These are phyloP conservation scores for Cladophialophora chaetospira DNA, from an alignment of 2,329 filamentous ascomycete species.

Conservation along the genomic window DNA sequence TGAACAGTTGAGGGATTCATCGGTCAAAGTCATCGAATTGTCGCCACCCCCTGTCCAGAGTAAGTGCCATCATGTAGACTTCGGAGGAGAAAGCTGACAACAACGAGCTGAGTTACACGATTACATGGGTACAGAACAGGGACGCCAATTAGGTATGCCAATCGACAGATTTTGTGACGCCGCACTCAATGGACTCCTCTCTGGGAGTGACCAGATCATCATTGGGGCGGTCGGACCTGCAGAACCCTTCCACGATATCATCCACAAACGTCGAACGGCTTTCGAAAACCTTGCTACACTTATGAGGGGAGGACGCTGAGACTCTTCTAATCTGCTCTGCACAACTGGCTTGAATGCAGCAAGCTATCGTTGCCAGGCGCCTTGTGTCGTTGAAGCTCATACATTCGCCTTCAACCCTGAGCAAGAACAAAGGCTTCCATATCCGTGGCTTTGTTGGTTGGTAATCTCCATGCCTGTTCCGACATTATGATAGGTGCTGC, in stretches of 20 bases:
- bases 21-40: conserved; percentile 52
- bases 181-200: conserved; percentile 47
- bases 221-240: conserved; percentile 35
- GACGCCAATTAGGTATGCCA: conserved; percentile 53
- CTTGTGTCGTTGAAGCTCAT: no score
- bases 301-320: conserved; percentile 1
- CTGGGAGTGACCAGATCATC: conserved; percentile 48
- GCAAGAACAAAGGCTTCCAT: no score
- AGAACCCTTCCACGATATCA: conserved; percentile 39
- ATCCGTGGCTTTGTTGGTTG: no score
- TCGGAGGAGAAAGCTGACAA: neutral
- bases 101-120: conserved; percentile 54
- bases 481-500: no score
- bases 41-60: conserved; percentile 48
- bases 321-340: no score
- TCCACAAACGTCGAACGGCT: conserved; percentile 35
- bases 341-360: no score
- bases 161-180: conserved; percentile 49
- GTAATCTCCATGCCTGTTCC: no score
- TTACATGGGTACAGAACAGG: conserved; percentile 47
- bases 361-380: no score
- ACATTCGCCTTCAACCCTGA: no score
- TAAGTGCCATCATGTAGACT: conserved; percentile 24
- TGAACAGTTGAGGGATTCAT: conserved; percentile 43
- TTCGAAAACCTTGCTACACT: conserved; percentile 16